A percentile compares a stretch with the other conserved stretches of the same genome.
Conservation (phyloP, 805 yeast species). For the Tetrapisispora phaffii region DNA sequence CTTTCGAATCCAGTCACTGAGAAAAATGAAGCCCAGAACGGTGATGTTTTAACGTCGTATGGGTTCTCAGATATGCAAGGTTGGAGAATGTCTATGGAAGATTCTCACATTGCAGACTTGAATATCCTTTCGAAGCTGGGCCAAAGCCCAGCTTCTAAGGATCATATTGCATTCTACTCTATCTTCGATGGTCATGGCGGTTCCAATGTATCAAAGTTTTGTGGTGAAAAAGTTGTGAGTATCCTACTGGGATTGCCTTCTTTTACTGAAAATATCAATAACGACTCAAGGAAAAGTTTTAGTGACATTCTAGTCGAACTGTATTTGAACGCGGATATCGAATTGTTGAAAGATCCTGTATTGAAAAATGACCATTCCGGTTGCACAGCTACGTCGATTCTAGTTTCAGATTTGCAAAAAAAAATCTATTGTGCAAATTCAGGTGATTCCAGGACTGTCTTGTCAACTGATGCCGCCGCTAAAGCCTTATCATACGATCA, state of each 20-base stretch:
- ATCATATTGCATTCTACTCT: slow-evolving; percentile 72
- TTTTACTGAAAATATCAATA: slow-evolving; percentile 24
- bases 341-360: slow-evolving; percentile 58
- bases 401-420: slow-evolving; percentile 45
- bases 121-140: slow-evolving; percentile 16
- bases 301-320: slow-evolving; percentile 72
- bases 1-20: slow-evolving; percentile 85
- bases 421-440: slow-evolving; percentile 76
- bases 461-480: slow-evolving; percentile 75
- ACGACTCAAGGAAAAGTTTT: slow-evolving; percentile 39
- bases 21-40: slow-evolving; percentile 58
- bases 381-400: slow-evolving; percentile 87
- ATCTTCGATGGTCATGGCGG: slow-evolving; percentile 99
- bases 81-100: slow-evolving; percentile 97
- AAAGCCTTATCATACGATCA: slow-evolving; percentile 81
- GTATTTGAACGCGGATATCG: slow-evolving; percentile 75
- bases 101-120: slow-evolving; percentile 63
- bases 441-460: slow-evolving; percentile 91
- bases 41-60: slow-evolving; percentile 59
- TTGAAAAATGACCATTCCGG: slow-evolving; percentile 82
- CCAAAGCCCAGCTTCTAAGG: slow-evolving; percentile 16
- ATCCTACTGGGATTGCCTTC: slow-evolving; percentile 55
- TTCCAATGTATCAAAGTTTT: slow-evolving; percentile 76
- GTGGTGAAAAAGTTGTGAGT: slow-evolving; percentile 68
- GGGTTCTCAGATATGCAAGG: slow-evolving; percentile 97